Percentiles rank a stretch among this genome's conserved stretches.
phyloP scores from a whole-genome alignment of 345 rosid species.

The Bruguiera gymnorhiza region DNA sequence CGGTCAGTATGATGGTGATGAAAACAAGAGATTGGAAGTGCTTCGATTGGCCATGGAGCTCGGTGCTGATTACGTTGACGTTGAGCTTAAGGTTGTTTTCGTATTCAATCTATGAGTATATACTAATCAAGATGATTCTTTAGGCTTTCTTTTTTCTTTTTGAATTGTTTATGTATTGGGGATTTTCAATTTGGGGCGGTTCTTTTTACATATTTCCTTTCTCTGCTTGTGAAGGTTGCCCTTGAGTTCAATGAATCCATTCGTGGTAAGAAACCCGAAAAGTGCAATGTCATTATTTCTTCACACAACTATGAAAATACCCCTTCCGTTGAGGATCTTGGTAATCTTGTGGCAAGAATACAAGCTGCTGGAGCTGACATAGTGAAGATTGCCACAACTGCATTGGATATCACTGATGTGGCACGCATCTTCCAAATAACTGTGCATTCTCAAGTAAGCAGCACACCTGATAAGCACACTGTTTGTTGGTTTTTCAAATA shows the following conservation, averaged over 20 bases:
- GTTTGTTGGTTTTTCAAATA: neutral
- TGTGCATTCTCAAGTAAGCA: slow-evolving; percentile 78
- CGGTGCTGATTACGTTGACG: slow-evolving; percentile 93
- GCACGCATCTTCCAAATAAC: slow-evolving; percentile 82
- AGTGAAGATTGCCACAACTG: slow-evolving; percentile 89
- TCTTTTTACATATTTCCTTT: neutral
- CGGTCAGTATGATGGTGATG: slow-evolving; percentile 87
- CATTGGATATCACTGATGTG: slow-evolving; percentile 79
- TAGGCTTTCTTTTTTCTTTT: neutral
- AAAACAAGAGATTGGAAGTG: slow-evolving; percentile 52
- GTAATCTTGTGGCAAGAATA: slow-evolving; percentile 66
- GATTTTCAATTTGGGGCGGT: no score
- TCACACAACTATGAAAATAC: slow-evolving; percentile 83
- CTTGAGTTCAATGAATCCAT: slow-evolving; percentile 55
- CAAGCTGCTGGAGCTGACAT: slow-evolving; percentile 83
- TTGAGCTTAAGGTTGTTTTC: slow-evolving; percentile 77
- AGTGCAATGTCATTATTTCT: slow-evolving; percentile 72
- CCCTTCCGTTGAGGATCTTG: slow-evolving; percentile 78
- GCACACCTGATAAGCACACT: slow-evolving; percentile 12
- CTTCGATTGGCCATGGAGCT: slow-evolving; percentile 81
- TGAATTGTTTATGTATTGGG: neutral
- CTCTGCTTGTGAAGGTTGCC: slow-evolving; percentile 55
- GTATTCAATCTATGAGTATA: no score
- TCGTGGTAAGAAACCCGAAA: slow-evolving; percentile 60
- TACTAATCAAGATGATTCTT: no score